Percentiles rank a stretch among this genome's conserved stretches.
phyloP scores from a whole-genome alignment of 495 filamentous ascomycete genomes.

The Clavariopsis aquatica region DNA sequence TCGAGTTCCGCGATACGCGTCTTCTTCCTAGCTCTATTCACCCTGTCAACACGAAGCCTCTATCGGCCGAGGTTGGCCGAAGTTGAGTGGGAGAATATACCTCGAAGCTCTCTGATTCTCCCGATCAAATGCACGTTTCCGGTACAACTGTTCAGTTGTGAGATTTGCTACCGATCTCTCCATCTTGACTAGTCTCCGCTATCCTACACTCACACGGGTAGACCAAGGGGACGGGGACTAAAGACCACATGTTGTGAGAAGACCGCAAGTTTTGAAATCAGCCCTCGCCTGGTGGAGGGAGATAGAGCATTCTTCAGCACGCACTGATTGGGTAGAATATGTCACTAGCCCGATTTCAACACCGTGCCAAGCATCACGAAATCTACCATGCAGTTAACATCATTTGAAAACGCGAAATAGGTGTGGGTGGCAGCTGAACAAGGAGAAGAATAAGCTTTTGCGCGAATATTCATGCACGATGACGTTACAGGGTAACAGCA shows the following conservation, averaged over 20 bases:
- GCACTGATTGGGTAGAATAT: background rate
- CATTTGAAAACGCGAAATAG: background rate
- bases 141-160: constrained; percentile 4
- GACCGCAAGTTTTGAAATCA: background rate
- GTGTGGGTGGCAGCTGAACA: background rate
- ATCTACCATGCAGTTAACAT: background rate
- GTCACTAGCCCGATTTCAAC: background rate
- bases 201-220: background rate
- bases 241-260: background rate
- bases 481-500: no score
- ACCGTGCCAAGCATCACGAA: constrained; percentile 2
- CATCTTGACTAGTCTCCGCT: background rate
- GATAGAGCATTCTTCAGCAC: background rate
- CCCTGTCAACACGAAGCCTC: background rate
- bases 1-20: constrained; percentile 2
- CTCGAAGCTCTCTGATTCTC: constrained; percentile 5
- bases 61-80: no score
- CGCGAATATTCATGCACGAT: background rate
- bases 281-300: background rate
- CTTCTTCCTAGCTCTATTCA: background rate
- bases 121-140: background rate
- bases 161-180: constrained; percentile 38
- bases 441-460: background rate
- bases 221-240: background rate
- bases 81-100: background rate